Conservation (phyloP, 1,284 basidiomycete species). For the Spongiforma sp. region DNA sequence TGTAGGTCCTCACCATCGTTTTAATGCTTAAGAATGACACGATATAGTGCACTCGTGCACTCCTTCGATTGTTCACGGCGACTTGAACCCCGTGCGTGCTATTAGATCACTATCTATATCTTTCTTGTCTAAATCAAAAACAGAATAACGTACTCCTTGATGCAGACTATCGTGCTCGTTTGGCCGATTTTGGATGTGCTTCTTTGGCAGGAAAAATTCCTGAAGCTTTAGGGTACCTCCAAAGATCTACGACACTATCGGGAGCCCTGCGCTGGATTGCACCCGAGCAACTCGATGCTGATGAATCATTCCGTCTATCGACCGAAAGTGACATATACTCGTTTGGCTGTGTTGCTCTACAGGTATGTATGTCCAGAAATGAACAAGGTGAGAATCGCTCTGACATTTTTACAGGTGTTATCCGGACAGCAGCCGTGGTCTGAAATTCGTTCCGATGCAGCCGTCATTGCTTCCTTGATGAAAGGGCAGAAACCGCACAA, state of each 20-base stretch:
- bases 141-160: slow-evolving; percentile 14
- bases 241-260: not conserved
- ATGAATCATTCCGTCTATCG: not conserved
- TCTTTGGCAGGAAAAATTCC: not conserved
- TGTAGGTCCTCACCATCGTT: not conserved
- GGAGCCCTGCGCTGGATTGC: slow-evolving; percentile 8
- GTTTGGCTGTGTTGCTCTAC: slow-evolving; percentile 6
- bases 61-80: slow-evolving; percentile 4
- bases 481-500: slow-evolving; percentile 2
- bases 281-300: slow-evolving; percentile 1
- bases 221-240: not conserved
- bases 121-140: not conserved
- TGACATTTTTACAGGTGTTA: slow-evolving; percentile 4
- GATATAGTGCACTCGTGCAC: slow-evolving; percentile 9
- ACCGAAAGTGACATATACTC: slow-evolving; percentile 8
- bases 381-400: not conserved
- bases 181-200: slow-evolving; percentile 5
- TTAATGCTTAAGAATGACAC: not conserved
- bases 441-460: not conserved
- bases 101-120: not conserved
- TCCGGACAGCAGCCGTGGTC: slow-evolving; percentile 11
- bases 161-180: slow-evolving; percentile 6
- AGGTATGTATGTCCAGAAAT: slow-evolving; percentile 2
- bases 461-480: not conserved
- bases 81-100: slow-evolving; percentile 2